Conservation (phyloP, 495 filamentous ascomycete genomes). For the Aspergillus nanangensis region DNA sequence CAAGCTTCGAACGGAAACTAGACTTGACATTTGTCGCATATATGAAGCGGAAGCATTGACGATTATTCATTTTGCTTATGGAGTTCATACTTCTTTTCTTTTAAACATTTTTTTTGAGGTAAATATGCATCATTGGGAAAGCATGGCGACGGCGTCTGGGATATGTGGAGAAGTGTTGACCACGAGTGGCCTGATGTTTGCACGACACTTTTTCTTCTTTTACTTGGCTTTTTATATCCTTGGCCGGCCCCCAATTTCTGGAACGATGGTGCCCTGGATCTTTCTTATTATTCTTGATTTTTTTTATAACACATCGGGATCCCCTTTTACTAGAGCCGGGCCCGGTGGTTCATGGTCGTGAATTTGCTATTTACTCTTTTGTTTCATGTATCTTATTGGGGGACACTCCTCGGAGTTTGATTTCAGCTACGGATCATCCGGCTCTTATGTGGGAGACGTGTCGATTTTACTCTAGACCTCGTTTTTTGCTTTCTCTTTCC, state of each 20-base stretch:
- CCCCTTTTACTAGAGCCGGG: background rate
- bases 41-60: slow-evolving; percentile 2
- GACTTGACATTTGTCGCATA: background rate
- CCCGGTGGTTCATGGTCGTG: no score
- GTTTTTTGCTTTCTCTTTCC: background rate
- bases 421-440: no score
- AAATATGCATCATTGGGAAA: slow-evolving; percentile 29
- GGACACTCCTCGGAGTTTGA: no score
- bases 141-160: slow-evolving; percentile 30
- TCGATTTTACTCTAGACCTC: no score
- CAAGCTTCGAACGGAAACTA: slow-evolving; percentile 25
- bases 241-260: slow-evolving; percentile 1
- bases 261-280: slow-evolving; percentile 5
- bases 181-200: slow-evolving; percentile 20
- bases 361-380: no score
- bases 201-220: slow-evolving; percentile 17
- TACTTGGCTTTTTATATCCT: slow-evolving; percentile 4
- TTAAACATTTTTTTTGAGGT: slow-evolving; percentile 12
- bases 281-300: background rate
- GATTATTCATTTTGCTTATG: slow-evolving; percentile 11
- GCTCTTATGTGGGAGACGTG: no score
- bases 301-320: background rate
- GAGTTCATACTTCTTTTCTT: slow-evolving; percentile 13
- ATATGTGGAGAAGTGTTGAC: slow-evolving; percentile 11
- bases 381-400: no score